Conservation (phyloP, 2,329 filamentous ascomycete species). For the Ambrosiella beaveri region DNA sequence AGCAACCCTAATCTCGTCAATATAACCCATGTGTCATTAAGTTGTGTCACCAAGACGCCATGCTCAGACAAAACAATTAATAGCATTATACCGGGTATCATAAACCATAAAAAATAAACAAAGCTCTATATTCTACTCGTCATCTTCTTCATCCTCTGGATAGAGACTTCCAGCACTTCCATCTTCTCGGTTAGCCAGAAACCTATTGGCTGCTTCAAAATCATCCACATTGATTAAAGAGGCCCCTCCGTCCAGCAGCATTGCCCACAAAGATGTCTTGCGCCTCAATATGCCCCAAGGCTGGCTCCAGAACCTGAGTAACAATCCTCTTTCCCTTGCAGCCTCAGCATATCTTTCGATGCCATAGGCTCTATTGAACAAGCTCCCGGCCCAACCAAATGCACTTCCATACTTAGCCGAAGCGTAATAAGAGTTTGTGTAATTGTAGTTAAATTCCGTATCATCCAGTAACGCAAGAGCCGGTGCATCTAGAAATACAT, state of each 20-base stretch:
- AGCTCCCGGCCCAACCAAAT: constrained; percentile 34
- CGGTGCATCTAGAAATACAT: constrained; percentile 51
- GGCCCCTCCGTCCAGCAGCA: constrained; percentile 36
- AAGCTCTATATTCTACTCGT: no score
- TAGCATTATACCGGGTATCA: no score
- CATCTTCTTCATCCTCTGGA: no score
- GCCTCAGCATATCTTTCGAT: constrained; percentile 30
- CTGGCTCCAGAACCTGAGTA: constrained; percentile 42
- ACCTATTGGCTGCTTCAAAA: constrained; percentile 19
- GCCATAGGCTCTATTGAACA: constrained; percentile 29
- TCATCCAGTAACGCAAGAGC: constrained; percentile 24
- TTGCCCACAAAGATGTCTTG: constrained; percentile 33
- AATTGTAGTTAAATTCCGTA: constrained; percentile 24
- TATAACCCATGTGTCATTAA: no score
- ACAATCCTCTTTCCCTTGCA: constrained; percentile 31
- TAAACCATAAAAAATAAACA: no score
- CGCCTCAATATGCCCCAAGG: constrained; percentile 19
- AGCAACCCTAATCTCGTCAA: no score
- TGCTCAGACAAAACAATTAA: no score
- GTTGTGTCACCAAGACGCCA: no score
- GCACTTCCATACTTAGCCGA: constrained; percentile 36
- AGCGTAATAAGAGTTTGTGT: constrained; percentile 48
- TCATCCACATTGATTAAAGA: constrained; percentile 48
- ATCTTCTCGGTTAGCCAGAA: not conserved
- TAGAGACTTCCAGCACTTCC: not conserved